Conservation (phyloP, 305 asterid genomes). For the Fraxinus floribunda region DNA sequence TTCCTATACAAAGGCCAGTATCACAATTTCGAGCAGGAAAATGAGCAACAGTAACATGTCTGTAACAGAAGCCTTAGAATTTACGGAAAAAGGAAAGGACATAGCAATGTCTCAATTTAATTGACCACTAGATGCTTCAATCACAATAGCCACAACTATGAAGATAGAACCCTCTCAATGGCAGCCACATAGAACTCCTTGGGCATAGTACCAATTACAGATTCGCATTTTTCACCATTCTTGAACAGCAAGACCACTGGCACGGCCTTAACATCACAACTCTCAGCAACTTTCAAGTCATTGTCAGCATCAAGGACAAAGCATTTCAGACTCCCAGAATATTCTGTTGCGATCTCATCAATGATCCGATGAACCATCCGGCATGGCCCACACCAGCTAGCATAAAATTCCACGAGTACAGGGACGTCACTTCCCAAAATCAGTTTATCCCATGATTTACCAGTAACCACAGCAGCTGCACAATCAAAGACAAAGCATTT, state of each 20-base stretch:
- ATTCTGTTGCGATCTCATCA: constrained; percentile 73
- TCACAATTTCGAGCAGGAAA: not conserved
- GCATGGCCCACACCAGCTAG: constrained; percentile 97
- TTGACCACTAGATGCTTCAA: not conserved
- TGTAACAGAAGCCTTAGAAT: not conserved
- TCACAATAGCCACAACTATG: constrained; percentile 23
- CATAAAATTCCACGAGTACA: constrained; percentile 78
- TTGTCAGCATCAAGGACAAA: constrained; percentile 62
- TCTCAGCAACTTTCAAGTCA: constrained; percentile 58
- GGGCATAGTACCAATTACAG: constrained; percentile 88
- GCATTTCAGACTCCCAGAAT: constrained; percentile 75
- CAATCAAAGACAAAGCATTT: constrained; percentile 4
- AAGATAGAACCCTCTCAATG: constrained; percentile 67
- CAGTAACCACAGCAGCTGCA: constrained; percentile 65
- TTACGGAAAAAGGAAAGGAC: not conserved
- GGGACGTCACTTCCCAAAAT: constrained; percentile 56
- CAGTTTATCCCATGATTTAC: constrained; percentile 70
- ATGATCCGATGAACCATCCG: constrained; percentile 87
- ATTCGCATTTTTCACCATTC: constrained; percentile 61
- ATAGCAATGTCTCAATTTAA: not conserved
- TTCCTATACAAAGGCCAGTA: not conserved
- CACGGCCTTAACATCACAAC: constrained; percentile 77
- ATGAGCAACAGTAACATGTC: not conserved
- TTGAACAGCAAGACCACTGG: constrained; percentile 82
- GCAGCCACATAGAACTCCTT: constrained; percentile 79